Percentiles rank a stretch among this genome's conserved stretches.
These are phyloP conservation scores for Mycena alexandri DNA, from an alignment of 768 basidiomycete genomes.

Conservation along the genomic window DNA sequence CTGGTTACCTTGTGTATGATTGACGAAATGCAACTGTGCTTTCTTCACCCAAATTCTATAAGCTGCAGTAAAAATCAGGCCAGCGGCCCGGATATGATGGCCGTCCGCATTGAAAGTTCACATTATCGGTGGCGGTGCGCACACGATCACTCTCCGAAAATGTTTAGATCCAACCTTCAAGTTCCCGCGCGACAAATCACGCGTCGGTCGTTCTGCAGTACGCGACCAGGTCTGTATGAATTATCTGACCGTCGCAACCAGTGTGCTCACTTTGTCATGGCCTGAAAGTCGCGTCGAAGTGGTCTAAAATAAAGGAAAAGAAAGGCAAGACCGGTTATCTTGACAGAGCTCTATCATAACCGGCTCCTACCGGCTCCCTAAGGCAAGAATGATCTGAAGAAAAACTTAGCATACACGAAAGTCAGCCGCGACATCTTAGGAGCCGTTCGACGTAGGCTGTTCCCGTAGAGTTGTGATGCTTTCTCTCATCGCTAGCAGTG, in stretches of 20 bases:
- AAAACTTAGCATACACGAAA: constrained; percentile 55
- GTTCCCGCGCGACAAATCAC: not conserved
- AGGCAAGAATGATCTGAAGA: constrained; percentile 53
- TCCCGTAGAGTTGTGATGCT: too few relatives aligned
- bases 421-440: constrained; percentile 57
- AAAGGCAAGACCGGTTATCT: constrained; percentile 50
- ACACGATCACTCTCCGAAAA: not conserved
- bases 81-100: not conserved
- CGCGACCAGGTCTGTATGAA: too few relatives aligned
- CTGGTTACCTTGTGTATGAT: not conserved
- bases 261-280: too few relatives aligned
- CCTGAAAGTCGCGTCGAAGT: too few relatives aligned
- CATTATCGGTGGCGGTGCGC: too few relatives aligned
- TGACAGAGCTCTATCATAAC: too few relatives aligned
- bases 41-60: too few relatives aligned
- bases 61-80: too few relatives aligned
- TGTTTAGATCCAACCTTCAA: constrained; percentile 12
- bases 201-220: constrained; percentile 17
- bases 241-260: too few relatives aligned
- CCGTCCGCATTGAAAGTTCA: not conserved
- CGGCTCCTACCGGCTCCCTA: too few relatives aligned
- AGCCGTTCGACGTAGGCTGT: constrained; percentile 56
- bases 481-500: constrained; percentile 27
- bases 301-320: constrained; percentile 66
- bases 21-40: too few relatives aligned